Evolutionary conservation across 306 rosid genomes (phyloP).

Genomic region (Sindora glabra): DNA sequence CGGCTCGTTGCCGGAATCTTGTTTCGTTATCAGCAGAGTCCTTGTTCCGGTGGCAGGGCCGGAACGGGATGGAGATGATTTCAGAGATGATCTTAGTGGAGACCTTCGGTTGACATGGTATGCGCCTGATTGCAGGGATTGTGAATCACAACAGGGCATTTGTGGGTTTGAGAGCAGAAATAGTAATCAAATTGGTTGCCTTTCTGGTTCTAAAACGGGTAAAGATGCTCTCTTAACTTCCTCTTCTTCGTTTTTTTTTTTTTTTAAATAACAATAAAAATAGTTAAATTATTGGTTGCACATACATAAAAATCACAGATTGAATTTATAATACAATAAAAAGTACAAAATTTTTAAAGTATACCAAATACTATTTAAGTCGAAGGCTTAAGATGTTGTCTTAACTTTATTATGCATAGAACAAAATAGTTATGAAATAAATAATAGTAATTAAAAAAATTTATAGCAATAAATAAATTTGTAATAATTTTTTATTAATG

Average conservation of each 20-base stretch:
- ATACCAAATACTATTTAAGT: too few species aligned
- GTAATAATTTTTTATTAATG: too few species aligned
- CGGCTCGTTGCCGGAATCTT: slow-evolving; percentile 23
- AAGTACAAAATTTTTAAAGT: too few species aligned
- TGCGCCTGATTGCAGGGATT: slow-evolving; percentile 41
- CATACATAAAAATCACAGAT: too few species aligned
- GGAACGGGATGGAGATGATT: slow-evolving; percentile 2
- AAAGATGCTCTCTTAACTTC: not conserved
- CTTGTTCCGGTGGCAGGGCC: slow-evolving; percentile 33
- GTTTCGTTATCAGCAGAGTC: slow-evolving; percentile 26
- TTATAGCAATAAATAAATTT: too few species aligned
- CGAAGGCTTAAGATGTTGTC: too few species aligned
- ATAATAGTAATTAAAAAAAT: too few species aligned
- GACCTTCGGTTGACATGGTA: slow-evolving; percentile 50
- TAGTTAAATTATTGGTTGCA: too few species aligned
- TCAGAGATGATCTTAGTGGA: slow-evolving; percentile 17
- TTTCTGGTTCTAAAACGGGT: slow-evolving; percentile 34
- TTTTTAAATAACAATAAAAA: too few species aligned
- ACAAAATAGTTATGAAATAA: too few species aligned
- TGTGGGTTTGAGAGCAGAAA: slow-evolving; percentile 43
- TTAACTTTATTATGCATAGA: too few species aligned
- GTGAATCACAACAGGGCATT: slow-evolving; percentile 35
- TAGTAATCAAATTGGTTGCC: slow-evolving; percentile 34
- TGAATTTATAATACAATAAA: too few species aligned
- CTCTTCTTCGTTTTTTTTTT: not conserved